Base-by-base conservation (phyloP, 495 filamentous ascomycete species). In the Parathielavia appendiculata region DNA sequence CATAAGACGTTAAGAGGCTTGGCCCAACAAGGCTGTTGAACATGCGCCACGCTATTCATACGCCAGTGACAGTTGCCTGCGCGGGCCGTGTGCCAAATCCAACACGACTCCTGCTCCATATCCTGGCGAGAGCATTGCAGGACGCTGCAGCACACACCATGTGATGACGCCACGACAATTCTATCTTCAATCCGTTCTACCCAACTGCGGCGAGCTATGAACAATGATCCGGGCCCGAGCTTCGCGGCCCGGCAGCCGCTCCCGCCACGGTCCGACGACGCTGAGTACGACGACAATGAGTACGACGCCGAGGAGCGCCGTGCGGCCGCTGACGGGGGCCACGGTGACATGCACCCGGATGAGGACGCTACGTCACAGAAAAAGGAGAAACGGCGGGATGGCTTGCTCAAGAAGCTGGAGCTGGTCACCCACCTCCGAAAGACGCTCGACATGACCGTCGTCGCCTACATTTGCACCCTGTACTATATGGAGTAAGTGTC, bases 401-500 rank as follows among this genome's bases (percentile, higher is more conserved):
- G 75, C 36, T 70, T 79, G 56, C 75, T 69, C 53, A 85, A 81
- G 72, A 82, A 82, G 71, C 74, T 81, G 38, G 75, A 84, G 54
- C 84, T 88, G 66, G 79, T 93, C 56, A 85, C 83, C 63, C 77
- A 85, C 51, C 72, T 95, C 35, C 79, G 89, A 63, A 79, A 81
- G 57, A 86, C 83, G 65, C 75, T 95, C 47, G 91, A 96, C 71
- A 86, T 86, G 62, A 57, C 91, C n/a, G 82, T 91, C 34, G 91
- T 90, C 67, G 85, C 85, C 58, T 82, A 95, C 75, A 76, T 95
- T 35, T 88, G 87, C 40, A 81, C 86, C 41, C 63, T 95, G 57
- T 96, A 96, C 74, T 95, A 93, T 70, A 86, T 95, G 82, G 91
- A 96, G 91, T 95, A 75, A 63, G 87, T 39, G 19, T 38, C 35